These are phyloP conservation scores for Penicillium ucsense DNA, from an alignment of 495 filamentous ascomycete genomes.

Conservation along the genomic window DNA sequence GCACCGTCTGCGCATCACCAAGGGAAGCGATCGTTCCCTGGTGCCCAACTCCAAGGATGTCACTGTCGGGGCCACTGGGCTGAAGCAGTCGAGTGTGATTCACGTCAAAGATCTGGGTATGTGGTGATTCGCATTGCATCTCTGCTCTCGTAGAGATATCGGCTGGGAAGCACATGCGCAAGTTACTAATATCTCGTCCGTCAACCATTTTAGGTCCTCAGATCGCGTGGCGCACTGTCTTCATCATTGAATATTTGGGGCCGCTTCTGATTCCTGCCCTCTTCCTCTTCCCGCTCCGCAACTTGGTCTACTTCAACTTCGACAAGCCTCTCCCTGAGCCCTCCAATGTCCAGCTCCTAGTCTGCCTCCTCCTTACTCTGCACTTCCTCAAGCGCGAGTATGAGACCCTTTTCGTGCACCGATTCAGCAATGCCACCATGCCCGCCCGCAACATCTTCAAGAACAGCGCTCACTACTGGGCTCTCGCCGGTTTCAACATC, in stretches of 20 bases:
- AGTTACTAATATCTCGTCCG: conserved; percentile 1
- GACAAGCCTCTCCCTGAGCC: conserved; percentile 40
- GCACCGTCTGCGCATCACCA: conserved; percentile 61
- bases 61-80: conserved; percentile 49
- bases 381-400: conserved; percentile 95
- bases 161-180: too few relatives aligned
- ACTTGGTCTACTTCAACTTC: conserved; percentile 59
- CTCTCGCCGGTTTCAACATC: conserved; percentile 70
- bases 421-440: conserved; percentile 91
- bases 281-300: conserved; percentile 57
- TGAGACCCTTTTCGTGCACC: conserved; percentile 90
- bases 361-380: conserved; percentile 57
- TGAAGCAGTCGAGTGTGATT: conserved; percentile 60
- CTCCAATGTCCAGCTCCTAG: conserved; percentile 58
- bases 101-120: conserved; percentile 91
- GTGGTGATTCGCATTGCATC: conserved; percentile 7
- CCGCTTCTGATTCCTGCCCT: conserved; percentile 85
- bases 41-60: conserved; percentile 63
- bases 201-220: conserved; percentile 58
- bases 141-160: too few relatives aligned
- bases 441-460: conserved; percentile 79
- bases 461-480: conserved; percentile 87
- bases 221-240: conserved; percentile 89
- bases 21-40: conserved; percentile 55
- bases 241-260: conserved; percentile 87